These are phyloP conservation scores for Penicillium lagena DNA, from an alignment of 495 filamentous ascomycete genomes.

Conservation along the genomic window DNA sequence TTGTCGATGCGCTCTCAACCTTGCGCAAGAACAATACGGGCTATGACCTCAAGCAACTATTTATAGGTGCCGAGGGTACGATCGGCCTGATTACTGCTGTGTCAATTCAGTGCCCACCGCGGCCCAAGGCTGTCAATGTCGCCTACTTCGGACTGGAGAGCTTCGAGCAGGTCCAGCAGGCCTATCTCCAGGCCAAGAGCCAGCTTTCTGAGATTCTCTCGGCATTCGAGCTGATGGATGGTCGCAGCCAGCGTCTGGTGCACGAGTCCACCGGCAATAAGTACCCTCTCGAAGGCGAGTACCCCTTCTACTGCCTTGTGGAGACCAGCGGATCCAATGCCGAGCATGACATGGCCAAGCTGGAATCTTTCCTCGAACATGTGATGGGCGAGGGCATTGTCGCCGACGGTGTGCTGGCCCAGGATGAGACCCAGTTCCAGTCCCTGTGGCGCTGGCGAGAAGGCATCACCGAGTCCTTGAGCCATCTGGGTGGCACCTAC, in stretches of 20 bases:
- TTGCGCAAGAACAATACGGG: conserved; percentile 98
- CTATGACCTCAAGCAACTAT: conserved; percentile 96
- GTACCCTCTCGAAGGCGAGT: conserved; percentile 68
- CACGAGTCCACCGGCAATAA: conserved; percentile 67
- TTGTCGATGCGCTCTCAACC: conserved; percentile 79
- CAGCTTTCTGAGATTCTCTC: conserved; percentile 93
- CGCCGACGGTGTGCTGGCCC: conserved; percentile 78
- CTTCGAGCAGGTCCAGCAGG: conserved; percentile 76
- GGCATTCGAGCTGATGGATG: conserved; percentile 96
- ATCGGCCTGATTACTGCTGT: conserved; percentile 89
- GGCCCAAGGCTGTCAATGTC: conserved; percentile 78
- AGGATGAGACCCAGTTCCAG: conserved; percentile 84
- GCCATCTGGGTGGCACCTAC: conserved; percentile 93
- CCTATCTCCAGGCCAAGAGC: conserved; percentile 80
- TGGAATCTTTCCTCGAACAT: conserved; percentile 79
- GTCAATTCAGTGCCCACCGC: conserved; percentile 82
- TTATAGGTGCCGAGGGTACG: conserved; percentile 91
- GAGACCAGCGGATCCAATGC: conserved; percentile 92
- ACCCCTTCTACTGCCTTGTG: conserved; percentile 93
- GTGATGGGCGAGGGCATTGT: conserved; percentile 83
- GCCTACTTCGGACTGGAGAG: conserved; percentile 82
- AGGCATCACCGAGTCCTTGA: conserved; percentile 79
- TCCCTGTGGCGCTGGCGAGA: conserved; percentile 90
- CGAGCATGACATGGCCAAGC: conserved; percentile 86
- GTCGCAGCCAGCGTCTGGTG: conserved; percentile 68